Evolutionary conservation across 2,329 filamentous ascomycete genomes (phyloP), one percentile per base, ranked within the genome.

Genomic region (Ophiobolus disseminans): DNA sequence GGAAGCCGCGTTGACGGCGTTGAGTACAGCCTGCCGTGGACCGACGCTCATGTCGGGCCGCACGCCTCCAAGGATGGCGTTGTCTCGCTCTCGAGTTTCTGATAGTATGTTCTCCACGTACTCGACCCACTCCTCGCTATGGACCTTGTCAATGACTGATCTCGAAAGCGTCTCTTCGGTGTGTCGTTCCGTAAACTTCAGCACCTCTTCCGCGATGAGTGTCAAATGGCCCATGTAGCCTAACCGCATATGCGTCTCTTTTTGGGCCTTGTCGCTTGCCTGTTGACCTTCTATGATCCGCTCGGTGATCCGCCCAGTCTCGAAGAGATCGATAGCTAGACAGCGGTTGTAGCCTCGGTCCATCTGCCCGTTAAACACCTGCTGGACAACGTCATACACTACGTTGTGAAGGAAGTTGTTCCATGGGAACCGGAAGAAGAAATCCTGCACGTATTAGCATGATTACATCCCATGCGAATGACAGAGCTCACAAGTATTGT

Each of bases 381-480:
- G 94, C 73, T 99, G 94, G 34, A 99, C 90, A 66, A 99, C 92
- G 72, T 99, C 94, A 70, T 99, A 99, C 38, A 99, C 94, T 34
- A 99, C 94, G 68, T 99, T 99, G 76, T 99, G 94, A 35, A 99
- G 82, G 69, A 99, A 99, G 73, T 99, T 99, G 75, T 99, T 99
- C 94, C 94, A 99, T 1, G 94, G 93, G 67, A 97, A 99, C 50
- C 88, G 86, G 79, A 99, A 99, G 77, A 99, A 99, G 78, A 97
- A 97, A 48, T 91, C 90, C 91, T 95, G 57, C 1, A n/a, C 3
- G 19, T 7, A 22, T 23, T 20, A 62, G 45, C 28, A 23, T n/a
- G n/a, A 5, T 9, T n/a, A 2, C 17, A 19, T 31, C 16, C 19
- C 40, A 25, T 21, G 54, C 30, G 48, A 26, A 23, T 38, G 20